Percentiles rank a stretch among this genome's conserved stretches.
Evolutionary conservation across 345 rosid species (phyloP).

Genomic region (Lagerstroemia speciosa): DNA sequence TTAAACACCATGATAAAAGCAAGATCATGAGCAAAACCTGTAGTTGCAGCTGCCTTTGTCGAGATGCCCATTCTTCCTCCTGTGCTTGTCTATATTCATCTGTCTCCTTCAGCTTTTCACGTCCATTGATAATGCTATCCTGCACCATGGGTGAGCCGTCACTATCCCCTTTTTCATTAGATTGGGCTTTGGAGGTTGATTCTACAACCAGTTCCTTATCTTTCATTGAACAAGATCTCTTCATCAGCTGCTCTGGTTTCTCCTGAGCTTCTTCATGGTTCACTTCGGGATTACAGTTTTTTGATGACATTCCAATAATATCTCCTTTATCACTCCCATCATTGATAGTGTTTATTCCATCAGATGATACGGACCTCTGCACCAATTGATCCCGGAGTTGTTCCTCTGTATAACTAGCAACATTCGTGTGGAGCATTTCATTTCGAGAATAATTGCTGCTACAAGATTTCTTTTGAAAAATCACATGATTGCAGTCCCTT

Average conservation of each 20-base stretch:
- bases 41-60: constrained; percentile 54
- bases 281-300: constrained; percentile 10
- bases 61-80: constrained; percentile 82
- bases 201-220: constrained; percentile 13
- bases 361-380: constrained; percentile 9
- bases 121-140: constrained; percentile 41
- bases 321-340: constrained; percentile 10
- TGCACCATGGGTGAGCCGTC: constrained; percentile 12
- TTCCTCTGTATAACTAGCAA: constrained; percentile 11
- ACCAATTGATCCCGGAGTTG: constrained; percentile 7
- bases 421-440: constrained; percentile 15
- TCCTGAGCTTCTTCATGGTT: constrained; percentile 7
- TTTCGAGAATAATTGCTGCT: constrained; percentile 9
- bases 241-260: constrained; percentile 3
- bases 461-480: constrained; percentile 5
- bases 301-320: constrained; percentile 16
- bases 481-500: neutral
- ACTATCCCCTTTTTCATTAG: constrained; percentile 10
- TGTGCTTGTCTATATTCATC: constrained; percentile 69
- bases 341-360: constrained; percentile 5
- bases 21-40: constrained; percentile 40
- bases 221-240: constrained; percentile 9
- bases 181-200: constrained; percentile 17
- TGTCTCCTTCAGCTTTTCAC: constrained; percentile 79
- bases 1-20: neutral